Evolutionary conservation across 176 grass and related monocot species (phyloP).

Genomic region (Oryza brachyantha): DNA sequence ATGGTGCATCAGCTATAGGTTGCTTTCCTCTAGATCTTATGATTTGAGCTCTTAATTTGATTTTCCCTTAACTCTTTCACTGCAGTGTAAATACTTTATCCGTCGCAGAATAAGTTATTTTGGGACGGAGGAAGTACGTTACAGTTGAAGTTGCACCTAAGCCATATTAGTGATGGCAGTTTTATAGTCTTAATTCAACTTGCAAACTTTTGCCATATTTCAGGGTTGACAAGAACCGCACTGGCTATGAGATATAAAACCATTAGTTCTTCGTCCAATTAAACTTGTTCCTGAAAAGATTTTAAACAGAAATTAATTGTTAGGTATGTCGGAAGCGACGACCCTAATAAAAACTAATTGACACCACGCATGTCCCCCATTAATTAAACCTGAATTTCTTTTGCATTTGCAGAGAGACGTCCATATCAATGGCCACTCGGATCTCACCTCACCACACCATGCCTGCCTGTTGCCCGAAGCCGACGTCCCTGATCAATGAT

Average conservation of each 20-base stretch:
- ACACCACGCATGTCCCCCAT: neutral
- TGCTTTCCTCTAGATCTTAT: neutral
- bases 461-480: conserved; percentile 1
- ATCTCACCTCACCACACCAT: conserved; percentile 20
- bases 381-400: neutral
- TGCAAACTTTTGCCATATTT: neutral
- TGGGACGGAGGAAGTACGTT: too few relatives aligned
- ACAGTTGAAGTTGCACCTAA: neutral
- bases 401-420: neutral
- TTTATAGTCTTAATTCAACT: neutral
- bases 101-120: too few relatives aligned
- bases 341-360: neutral
- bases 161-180: neutral
- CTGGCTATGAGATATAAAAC: neutral
- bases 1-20: neutral
- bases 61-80: neutral
- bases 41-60: neutral
- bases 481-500: neutral
- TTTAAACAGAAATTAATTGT: conserved; percentile 1
- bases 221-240: neutral
- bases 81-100: neutral
- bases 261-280: neutral
- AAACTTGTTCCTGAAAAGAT: neutral
- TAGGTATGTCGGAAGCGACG: neutral
- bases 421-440: conserved; percentile 28